Evolutionary conservation across 257 asterid genomes (phyloP).

Genomic region (Sherardia arvensis): DNA sequence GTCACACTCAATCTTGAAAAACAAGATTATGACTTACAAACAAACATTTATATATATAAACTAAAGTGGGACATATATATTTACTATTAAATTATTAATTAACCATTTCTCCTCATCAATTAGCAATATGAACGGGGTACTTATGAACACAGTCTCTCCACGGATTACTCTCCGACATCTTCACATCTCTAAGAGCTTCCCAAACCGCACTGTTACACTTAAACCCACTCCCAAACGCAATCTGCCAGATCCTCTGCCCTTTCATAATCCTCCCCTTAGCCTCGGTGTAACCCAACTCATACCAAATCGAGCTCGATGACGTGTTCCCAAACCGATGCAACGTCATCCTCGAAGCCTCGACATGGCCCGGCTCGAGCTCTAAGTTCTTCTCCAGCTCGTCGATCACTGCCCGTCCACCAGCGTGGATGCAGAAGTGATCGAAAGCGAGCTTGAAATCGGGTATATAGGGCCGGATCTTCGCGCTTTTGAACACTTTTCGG

Average conservation of each 20-base stretch:
- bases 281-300: conserved; percentile 33
- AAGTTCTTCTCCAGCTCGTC: conserved; percentile 34
- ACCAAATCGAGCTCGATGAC: conserved; percentile 43
- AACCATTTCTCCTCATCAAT: not conserved
- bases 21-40: no score
- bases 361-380: conserved; percentile 19
- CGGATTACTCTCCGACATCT: conserved; percentile 27
- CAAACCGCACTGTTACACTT: conserved; percentile 47
- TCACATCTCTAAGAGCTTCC: conserved; percentile 28
- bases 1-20: no score
- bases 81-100: no score
- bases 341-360: conserved; percentile 35
- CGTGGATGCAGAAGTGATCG: conserved; percentile 41
- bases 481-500: conserved; percentile 10
- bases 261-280: conserved; percentile 31
- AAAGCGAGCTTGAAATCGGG: conserved; percentile 37
- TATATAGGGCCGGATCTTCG: conserved; percentile 21
- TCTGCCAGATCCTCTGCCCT: conserved; percentile 40
- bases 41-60: no score
- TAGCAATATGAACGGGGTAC: conserved; percentile 22
- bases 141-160: conserved; percentile 31
- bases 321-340: conserved; percentile 42
- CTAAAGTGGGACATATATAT: not conserved
- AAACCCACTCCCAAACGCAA: conserved; percentile 42
- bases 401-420: conserved; percentile 36